Evolutionary conservation across 2,329 filamentous ascomycete genomes (phyloP), one percentile per base, ranked within the genome.

Genomic region (Cercospora berteroae): DNA sequence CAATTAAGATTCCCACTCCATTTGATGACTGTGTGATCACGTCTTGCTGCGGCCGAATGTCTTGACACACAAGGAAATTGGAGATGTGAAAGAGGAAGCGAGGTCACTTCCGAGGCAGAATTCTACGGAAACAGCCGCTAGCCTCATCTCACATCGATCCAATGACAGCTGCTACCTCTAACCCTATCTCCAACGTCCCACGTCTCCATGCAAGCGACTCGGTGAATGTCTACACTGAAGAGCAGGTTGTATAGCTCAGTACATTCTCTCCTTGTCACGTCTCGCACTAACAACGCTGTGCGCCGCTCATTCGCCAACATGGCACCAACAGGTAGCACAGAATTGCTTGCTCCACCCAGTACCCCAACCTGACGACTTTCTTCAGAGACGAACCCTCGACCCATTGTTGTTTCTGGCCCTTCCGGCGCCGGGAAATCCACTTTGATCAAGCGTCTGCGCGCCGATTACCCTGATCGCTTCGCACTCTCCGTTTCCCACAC

Each of bases 351-450:
- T 44, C 33, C 33, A 18, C 44, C 50, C 57, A 29, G 12, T 50
- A 25, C 60, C 31, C 18, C 63, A 59, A 59, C 27, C 66, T 39
- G 67, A 69, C 25, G 66, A 57, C 50, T 59, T 23, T 36, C 55
- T 27, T 8, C 59, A 68, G 69, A 69, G 13, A 63, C 60, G 33
- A 70, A 71, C 33, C 73, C 69, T 72, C 86, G 87, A 33, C 91
- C 90, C 13, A 84, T 94, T 75, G 88, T 95, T 74, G 90, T 95
- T 79, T 92, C 89, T 59, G 92, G 92, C 65, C 92, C 92, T 69
- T 90, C 88, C 10, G 92, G 92, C 77, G 87, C 92, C 58, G 92
- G 92, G 73, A 95, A 95, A 81, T 91, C 90, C 73, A 94, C 92
- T 12, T 88, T 94, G 69, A 89, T 91, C 79, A 88, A 88, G 76